phyloP scores from a whole-genome alignment of 2,329 filamentous ascomycete genomes.

The Botrytis tulipae region DNA sequence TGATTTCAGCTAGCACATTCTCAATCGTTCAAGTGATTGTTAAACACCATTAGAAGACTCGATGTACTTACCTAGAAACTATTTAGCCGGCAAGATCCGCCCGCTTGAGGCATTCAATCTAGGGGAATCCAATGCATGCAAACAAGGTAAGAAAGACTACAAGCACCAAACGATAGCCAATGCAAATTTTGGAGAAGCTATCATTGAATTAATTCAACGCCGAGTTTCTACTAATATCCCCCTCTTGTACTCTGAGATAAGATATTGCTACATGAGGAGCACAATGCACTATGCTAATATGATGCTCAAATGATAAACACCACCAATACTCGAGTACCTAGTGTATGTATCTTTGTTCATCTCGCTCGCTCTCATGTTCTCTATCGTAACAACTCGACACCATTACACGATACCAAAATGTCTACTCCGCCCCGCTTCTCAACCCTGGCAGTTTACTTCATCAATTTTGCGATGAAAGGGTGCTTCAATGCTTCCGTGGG shows the following conservation, averaged over 20 bases:
- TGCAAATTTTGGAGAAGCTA: not conserved
- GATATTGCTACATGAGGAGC: not conserved
- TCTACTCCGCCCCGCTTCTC: not conserved
- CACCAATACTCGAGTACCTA: not conserved
- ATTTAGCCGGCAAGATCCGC: not conserved
- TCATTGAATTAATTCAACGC: not conserved
- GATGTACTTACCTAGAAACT: not conserved
- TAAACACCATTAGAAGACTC: not conserved
- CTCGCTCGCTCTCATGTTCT: not conserved
- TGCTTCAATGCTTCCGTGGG: constrained; percentile 84
- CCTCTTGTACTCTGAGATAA: not conserved
- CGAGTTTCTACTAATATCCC: not conserved
- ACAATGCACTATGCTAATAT: not conserved
- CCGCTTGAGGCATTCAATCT: not conserved
- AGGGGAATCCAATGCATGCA: not conserved
- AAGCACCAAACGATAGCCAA: not conserved
- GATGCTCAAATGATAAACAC: not conserved
- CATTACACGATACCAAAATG: not conserved
- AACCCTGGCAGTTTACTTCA: not conserved
- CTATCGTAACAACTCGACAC: not conserved
- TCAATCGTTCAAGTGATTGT: not conserved
- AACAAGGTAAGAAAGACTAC: not conserved
- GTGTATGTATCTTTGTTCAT: not conserved
- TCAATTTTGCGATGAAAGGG: constrained; percentile 64
- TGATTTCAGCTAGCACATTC: not conserved